Conservation (phyloP, 805 yeast species). For the Saccharomyces mikatae region DNA sequence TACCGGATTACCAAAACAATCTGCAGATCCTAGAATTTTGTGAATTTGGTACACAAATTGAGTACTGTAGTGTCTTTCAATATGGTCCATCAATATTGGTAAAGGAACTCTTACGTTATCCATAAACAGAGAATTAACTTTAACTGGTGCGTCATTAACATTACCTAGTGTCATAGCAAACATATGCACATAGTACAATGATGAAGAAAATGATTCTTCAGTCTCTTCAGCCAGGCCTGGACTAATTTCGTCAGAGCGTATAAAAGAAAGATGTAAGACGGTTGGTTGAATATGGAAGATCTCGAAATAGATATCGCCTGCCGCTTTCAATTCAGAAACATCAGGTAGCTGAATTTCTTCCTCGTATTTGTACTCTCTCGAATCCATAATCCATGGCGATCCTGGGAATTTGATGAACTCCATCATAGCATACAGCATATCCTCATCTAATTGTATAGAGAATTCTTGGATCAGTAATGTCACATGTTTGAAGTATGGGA, state of each 20-base stretch:
- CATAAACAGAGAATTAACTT: conserved; percentile 74
- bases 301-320: conserved; percentile 83
- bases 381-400: conserved; percentile 53
- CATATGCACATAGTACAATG: conserved; percentile 73
- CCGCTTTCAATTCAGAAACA: conserved; percentile 47
- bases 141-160: conserved; percentile 92
- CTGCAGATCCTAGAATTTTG: conserved; percentile 92
- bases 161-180: conserved; percentile 96
- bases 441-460: conserved; percentile 90
- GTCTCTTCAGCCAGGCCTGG: conserved; percentile 47
- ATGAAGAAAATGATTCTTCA: conserved; percentile 22
- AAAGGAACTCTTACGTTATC: conserved; percentile 86
- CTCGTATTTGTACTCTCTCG: conserved; percentile 43
- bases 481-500: conserved; percentile 82
- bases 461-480: conserved; percentile 83
- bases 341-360: conserved; percentile 65
- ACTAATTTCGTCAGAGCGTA: conserved; percentile 72
- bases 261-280: conserved; percentile 80
- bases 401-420: conserved; percentile 80
- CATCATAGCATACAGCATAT: conserved; percentile 70
- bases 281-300: conserved; percentile 88
- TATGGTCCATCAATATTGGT: conserved; percentile 58
- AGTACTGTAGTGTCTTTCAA: conserved; percentile 82
- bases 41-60: conserved; percentile 87
- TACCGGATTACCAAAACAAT: conserved; percentile 93